Evolutionary conservation across 129 eudicot genomes (phyloP).

Genomic region (Tanacetum coccineum): DNA sequence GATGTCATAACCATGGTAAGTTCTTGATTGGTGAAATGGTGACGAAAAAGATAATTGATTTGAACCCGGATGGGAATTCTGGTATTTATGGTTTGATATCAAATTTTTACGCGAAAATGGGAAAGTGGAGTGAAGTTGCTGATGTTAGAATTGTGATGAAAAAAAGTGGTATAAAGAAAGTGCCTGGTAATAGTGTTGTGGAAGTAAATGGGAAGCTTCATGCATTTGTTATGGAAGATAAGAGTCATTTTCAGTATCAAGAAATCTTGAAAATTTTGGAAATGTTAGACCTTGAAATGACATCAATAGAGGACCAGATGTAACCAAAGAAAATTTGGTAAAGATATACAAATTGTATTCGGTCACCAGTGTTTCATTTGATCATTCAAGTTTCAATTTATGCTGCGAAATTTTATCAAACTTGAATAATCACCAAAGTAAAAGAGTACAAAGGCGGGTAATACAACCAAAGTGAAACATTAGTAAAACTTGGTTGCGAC

Average conservation of each 20-base stretch:
- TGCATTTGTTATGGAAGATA: constrained; percentile 76
- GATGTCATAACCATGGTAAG: constrained; percentile 66
- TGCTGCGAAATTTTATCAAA: no score
- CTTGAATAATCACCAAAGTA: no score
- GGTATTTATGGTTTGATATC: constrained; percentile 63
- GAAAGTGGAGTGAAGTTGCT: constrained; percentile 76
- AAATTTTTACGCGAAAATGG: constrained; percentile 63
- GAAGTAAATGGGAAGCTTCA: constrained; percentile 72
- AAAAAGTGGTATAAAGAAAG: constrained; percentile 49
- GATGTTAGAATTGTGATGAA: constrained; percentile 52
- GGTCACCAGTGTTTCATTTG: no score
- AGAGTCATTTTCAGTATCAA: constrained; percentile 53
- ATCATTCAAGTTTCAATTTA: no score
- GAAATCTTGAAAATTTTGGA: constrained; percentile 46
- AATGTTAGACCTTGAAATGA: constrained; percentile 60
- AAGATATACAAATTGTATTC: no score
- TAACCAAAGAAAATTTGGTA: not conserved
- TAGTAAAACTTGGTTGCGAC: not conserved
- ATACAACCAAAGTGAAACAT: not conserved
- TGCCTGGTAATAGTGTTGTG: constrained; percentile 77
- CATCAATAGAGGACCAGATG: constrained; percentile 7
- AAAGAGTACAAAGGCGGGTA: no score
- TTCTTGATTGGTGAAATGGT: constrained; percentile 54
- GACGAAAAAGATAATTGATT: constrained; percentile 49
- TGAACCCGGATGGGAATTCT: constrained; percentile 44